phyloP scores from a whole-genome alignment of 2,329 filamentous ascomycete species.

The Aureobasidium vineae region DNA sequence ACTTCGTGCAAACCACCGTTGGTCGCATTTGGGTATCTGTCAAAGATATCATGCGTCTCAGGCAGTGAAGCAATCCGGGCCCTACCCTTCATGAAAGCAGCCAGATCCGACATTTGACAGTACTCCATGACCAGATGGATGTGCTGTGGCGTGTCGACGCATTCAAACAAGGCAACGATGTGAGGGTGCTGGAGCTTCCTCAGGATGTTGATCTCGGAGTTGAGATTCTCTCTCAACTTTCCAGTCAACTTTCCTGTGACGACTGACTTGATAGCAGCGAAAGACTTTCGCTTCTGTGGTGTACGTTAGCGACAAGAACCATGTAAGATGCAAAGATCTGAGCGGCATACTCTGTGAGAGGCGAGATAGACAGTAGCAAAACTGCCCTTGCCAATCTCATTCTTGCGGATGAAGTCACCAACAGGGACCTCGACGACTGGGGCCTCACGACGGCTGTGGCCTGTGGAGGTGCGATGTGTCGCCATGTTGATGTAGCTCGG shows the following conservation, averaged over 20 bases:
- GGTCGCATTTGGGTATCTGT: slow-evolving; percentile 82
- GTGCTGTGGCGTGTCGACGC: slow-evolving; percentile 78
- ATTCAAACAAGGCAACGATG: slow-evolving; percentile 94
- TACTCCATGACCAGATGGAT: slow-evolving; percentile 99
- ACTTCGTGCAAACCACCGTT: slow-evolving; percentile 93
- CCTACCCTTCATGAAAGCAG: slow-evolving; percentile 93
- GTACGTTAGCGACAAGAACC: not conserved
- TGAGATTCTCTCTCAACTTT: slow-evolving; percentile 95
- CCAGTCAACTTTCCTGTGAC: slow-evolving; percentile 86
- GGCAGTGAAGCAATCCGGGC: slow-evolving; percentile 75
- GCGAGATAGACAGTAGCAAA: slow-evolving; percentile 84
- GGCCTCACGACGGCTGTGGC: slow-evolving; percentile 3
- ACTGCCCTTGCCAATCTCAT: slow-evolving; percentile 94
- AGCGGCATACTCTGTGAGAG: slow-evolving; percentile 37
- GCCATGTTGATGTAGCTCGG: slow-evolving; percentile 22
- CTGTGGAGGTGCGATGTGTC: slow-evolving; percentile 14
- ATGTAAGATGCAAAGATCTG: not conserved
- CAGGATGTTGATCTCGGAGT: slow-evolving; percentile 92
- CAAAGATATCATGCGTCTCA: slow-evolving; percentile 83
- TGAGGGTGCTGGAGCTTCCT: slow-evolving; percentile 93
- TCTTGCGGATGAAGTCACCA: slow-evolving; percentile 76
- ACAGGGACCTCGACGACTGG: slow-evolving; percentile 47
- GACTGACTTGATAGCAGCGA: slow-evolving; percentile 96
- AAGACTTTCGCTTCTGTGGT: slow-evolving; percentile 66
- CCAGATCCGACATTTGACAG: slow-evolving; percentile 91